phyloP scores from a whole-genome alignment of 2,329 filamentous ascomycete species.

The Beauveria medogensis region DNA sequence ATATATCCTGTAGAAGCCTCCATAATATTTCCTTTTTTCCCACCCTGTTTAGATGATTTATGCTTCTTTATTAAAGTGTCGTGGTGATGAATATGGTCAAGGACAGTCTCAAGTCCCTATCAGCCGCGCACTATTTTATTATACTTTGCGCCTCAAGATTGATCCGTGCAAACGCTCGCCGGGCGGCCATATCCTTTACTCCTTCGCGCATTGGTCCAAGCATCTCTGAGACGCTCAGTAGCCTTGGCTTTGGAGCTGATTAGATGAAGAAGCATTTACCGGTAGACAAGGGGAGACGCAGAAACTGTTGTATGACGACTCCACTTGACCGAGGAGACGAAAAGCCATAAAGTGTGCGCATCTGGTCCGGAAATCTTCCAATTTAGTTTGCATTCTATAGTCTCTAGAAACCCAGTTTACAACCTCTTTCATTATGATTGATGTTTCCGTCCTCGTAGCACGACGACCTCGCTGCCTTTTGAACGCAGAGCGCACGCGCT shows the following conservation, averaged over 20 bases:
- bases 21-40: background rate
- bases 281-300: too few species aligned
- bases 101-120: background rate
- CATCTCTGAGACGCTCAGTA: background rate
- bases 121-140: background rate
- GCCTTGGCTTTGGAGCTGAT: background rate
- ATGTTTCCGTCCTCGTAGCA: too few species aligned
- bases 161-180: background rate
- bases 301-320: too few species aligned
- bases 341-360: too few species aligned
- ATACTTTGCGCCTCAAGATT: background rate
- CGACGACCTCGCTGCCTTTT: too few species aligned
- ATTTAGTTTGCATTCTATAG: too few species aligned
- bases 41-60: background rate
- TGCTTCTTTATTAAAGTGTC: background rate
- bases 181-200: background rate
- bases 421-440: too few species aligned
- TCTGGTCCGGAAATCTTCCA: too few species aligned
- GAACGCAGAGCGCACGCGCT: background rate
- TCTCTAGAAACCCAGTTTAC: too few species aligned
- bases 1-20: background rate
- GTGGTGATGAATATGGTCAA: background rate
- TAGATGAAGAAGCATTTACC: too few species aligned
- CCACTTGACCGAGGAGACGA: too few species aligned
- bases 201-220: background rate